Percentiles rank a stretch among this genome's conserved stretches.
Evolutionary conservation across 768 basidiomycete species (phyloP).

Genomic region (Pluteus cervinus): DNA sequence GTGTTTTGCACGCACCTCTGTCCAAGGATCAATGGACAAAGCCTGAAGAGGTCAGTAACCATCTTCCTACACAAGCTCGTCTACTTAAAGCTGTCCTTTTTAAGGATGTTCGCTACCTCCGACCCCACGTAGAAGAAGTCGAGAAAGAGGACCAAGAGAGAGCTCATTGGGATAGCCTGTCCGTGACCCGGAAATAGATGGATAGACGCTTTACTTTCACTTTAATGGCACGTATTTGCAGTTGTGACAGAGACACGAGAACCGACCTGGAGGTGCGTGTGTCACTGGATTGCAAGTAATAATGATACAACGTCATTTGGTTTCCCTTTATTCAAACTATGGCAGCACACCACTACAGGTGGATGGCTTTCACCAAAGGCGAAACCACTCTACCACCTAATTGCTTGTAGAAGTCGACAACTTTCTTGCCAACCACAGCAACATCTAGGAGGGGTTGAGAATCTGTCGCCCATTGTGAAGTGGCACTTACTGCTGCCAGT

Average conservation of each 20-base stretch:
- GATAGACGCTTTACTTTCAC: slow-evolving; percentile 8
- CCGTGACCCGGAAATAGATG: slow-evolving; percentile 62
- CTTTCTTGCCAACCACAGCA: slow-evolving; percentile 77
- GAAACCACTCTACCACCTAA: slow-evolving; percentile 66
- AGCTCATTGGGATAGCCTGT: slow-evolving; percentile 71
- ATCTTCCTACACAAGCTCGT: not conserved
- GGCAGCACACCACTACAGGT: slow-evolving; percentile 13
- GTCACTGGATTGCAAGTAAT: no score
- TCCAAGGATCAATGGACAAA: slow-evolving; percentile 79
- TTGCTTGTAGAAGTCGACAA: slow-evolving; percentile 82
- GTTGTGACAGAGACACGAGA: no score
- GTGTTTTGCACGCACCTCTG: slow-evolving; percentile 72
- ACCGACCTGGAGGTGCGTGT: no score
- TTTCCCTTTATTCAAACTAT: not conserved
- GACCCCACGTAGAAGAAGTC: slow-evolving; percentile 69
- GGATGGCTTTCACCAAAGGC: slow-evolving; percentile 71
- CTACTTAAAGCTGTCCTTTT: slow-evolving; percentile 8
- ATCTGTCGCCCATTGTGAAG: not conserved
- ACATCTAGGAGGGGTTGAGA: slow-evolving; percentile 45
- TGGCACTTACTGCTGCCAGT: slow-evolving; percentile 59
- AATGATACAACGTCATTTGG: not conserved
- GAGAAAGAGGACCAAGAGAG: slow-evolving; percentile 75
- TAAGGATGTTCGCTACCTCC: slow-evolving; percentile 89
- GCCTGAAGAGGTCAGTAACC: slow-evolving; percentile 56
- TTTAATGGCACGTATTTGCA: no score